A percentile compares a stretch with the other conserved stretches of the same genome.
These are phyloP conservation scores for Peniophora sp. DNA, from an alignment of 1,284 basidiomycete genomes.

Conservation along the genomic window DNA sequence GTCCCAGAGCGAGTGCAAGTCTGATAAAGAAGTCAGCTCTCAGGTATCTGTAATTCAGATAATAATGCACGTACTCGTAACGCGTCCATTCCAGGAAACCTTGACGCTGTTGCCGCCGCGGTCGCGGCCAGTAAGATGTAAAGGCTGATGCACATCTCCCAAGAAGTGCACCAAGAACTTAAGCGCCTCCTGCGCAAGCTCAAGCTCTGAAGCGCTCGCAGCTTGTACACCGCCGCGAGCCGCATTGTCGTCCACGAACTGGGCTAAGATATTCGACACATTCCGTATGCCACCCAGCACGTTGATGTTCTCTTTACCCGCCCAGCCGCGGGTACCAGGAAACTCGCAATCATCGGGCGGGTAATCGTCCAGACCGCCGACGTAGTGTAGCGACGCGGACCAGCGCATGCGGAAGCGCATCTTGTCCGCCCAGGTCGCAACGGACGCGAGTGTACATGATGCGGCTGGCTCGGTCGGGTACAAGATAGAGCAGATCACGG, in stretches of 20 bases:
- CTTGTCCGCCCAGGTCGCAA: slow-evolving; percentile 85
- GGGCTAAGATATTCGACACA: slow-evolving; percentile 51
- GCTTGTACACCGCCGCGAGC: slow-evolving; percentile 4
- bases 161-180: slow-evolving; percentile 89
- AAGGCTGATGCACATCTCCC: slow-evolving; percentile 87
- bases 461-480: slow-evolving; percentile 26
- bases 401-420: slow-evolving; percentile 50
- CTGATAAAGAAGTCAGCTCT: slow-evolving; percentile 28
- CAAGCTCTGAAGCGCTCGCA: slow-evolving; percentile 8
- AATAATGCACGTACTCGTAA: slow-evolving; percentile 45
- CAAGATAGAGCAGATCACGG: slow-evolving; percentile 60
- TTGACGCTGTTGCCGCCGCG: slow-evolving; percentile 78
- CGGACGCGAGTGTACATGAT: slow-evolving; percentile 67
- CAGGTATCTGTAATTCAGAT: background rate
- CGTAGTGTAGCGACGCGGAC: slow-evolving; percentile 69
- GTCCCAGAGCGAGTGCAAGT: slow-evolving; percentile 87
- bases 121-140: slow-evolving; percentile 82
- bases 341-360: slow-evolving; percentile 73
- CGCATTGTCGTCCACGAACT: slow-evolving; percentile 25
- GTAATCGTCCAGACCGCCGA: slow-evolving; percentile 68
- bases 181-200: slow-evolving; percentile 55
- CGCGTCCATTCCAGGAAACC: slow-evolving; percentile 61
- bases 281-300: slow-evolving; percentile 74
- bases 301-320: slow-evolving; percentile 56
- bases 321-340: slow-evolving; percentile 76